Conservation (phyloP, 768 basidiomycete genomes). For the Rhodotorula babjevae region DNA sequence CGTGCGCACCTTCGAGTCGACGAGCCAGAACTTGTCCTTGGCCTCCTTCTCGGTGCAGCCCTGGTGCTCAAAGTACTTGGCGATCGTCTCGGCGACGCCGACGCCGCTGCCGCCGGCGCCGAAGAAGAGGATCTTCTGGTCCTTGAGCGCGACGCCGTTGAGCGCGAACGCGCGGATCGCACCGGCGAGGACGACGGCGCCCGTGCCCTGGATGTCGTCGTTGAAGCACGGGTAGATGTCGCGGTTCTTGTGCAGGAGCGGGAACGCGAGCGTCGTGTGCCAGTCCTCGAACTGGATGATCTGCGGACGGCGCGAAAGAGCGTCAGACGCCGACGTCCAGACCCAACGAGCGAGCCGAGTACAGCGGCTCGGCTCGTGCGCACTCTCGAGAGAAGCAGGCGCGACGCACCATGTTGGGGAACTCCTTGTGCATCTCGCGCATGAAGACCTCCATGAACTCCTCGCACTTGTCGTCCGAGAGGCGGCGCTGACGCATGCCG, state of each 20-base stretch:
- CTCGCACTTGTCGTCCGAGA: slow-evolving; percentile 54
- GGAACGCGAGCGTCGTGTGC: slow-evolving; percentile 84
- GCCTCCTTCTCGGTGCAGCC: slow-evolving; percentile 74
- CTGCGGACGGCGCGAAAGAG: neutral
- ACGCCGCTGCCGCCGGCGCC: slow-evolving; percentile 90
- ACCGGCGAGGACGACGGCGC: slow-evolving; percentile 81
- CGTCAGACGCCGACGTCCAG: neutral
- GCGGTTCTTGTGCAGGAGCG: slow-evolving; percentile 71
- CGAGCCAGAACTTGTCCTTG: slow-evolving; percentile 68
- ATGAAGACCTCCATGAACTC: slow-evolving; percentile 91
- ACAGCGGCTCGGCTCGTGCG: no score
- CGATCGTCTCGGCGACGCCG: slow-evolving; percentile 78
- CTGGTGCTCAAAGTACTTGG: slow-evolving; percentile 77
- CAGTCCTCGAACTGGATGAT: slow-evolving; percentile 61
- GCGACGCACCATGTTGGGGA: slow-evolving; percentile 36
- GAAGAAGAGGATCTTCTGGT: slow-evolving; percentile 84
- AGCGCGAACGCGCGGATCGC: slow-evolving; percentile 65
- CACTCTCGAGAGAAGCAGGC: no score
- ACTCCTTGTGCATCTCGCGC: slow-evolving; percentile 60
- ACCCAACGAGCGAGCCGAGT: no score
- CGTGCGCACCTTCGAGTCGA: slow-evolving; percentile 45
- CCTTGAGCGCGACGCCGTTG: slow-evolving; percentile 51
- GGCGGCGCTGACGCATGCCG: slow-evolving; percentile 68
- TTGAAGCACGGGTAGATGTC: slow-evolving; percentile 53
- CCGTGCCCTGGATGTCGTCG: slow-evolving; percentile 83